A percentile compares a stretch with the other conserved stretches of the same genome.
These are phyloP conservation scores for Clavulina sp. DNA, from an alignment of 768 basidiomycete species.

Conservation along the genomic window DNA sequence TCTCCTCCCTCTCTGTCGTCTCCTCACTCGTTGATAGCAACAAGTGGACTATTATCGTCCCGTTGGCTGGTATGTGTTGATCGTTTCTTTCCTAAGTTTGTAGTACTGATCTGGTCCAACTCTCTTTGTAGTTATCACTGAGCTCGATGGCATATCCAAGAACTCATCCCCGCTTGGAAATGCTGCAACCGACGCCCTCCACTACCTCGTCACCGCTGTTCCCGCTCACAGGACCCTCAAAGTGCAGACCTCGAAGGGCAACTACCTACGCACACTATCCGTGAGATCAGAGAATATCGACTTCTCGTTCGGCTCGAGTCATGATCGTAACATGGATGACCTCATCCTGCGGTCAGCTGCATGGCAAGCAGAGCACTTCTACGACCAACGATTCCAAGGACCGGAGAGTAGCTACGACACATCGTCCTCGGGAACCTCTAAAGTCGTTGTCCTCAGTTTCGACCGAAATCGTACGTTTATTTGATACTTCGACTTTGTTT, in stretches of 20 bases:
- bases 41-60: conserved; percentile 77
- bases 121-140: conserved; percentile 54
- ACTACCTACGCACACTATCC: conserved; percentile 69
- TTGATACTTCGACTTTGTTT: too few relatives aligned
- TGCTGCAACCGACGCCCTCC: conserved; percentile 53
- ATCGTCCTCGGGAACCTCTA: conserved; percentile 33
- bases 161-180: conserved; percentile 48
- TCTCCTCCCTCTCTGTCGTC: conserved; percentile 64
- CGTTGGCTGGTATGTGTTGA: conserved; percentile 38
- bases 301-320: conserved; percentile 28
- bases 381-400: conserved; percentile 43
- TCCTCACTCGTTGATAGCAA: conserved; percentile 58
- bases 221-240: conserved; percentile 70
- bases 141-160: conserved; percentile 75
- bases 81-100: background rate
- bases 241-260: conserved; percentile 88
- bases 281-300: conserved; percentile 76
- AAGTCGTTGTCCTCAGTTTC: conserved; percentile 77
- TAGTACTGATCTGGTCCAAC: background rate
- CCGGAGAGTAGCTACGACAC: conserved; percentile 10
- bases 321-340: conserved; percentile 82
- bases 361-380: conserved; percentile 89
- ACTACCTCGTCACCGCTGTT: conserved; percentile 58
- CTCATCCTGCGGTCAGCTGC: conserved; percentile 80
- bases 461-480: conserved; percentile 60